phyloP scores from a whole-genome alignment of 2,329 filamentous ascomycete genomes.

The Didymosphaeria variabile region DNA sequence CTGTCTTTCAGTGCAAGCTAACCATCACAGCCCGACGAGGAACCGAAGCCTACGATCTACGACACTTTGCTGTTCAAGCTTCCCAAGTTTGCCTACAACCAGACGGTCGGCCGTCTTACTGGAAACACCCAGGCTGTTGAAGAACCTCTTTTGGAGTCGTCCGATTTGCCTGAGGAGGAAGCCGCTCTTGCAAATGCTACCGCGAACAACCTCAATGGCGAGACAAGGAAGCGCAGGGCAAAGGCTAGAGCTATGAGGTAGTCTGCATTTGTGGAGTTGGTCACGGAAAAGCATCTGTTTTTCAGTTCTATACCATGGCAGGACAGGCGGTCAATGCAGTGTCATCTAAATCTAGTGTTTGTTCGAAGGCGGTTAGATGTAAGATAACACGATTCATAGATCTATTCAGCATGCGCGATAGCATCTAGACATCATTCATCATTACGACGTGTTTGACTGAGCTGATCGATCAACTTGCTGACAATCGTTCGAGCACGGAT shows the following conservation, averaged over 20 bases:
- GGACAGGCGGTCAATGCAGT: not conserved
- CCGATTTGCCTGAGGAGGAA: slow-evolving; percentile 49
- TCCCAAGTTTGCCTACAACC: slow-evolving; percentile 75
- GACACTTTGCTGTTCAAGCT: slow-evolving; percentile 86
- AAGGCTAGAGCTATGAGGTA: slow-evolving; percentile 41
- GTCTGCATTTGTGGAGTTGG: slow-evolving; percentile 6
- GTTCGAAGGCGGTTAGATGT: not conserved
- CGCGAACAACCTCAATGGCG: slow-evolving; percentile 56
- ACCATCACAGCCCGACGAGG: slow-evolving; percentile 73
- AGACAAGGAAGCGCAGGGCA: slow-evolving; percentile 53
- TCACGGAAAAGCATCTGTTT: slow-evolving; percentile 6
- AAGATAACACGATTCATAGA: slow-evolving; percentile 1
- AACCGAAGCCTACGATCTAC: slow-evolving; percentile 76
- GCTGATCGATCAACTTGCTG: not conserved
- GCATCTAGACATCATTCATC: not conserved
- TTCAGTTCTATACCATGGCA: slow-evolving; percentile 12
- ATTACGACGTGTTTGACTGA: not conserved
- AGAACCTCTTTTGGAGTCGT: slow-evolving; percentile 46
- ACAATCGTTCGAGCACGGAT: too few relatives aligned
- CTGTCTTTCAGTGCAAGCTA: slow-evolving; percentile 20
- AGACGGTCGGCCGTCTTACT: slow-evolving; percentile 55
- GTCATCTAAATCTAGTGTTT: not conserved
- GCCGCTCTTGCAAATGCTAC: slow-evolving; percentile 54
- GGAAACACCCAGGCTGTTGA: slow-evolving; percentile 50
- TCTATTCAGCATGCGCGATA: not conserved